These are phyloP conservation scores for Sphaerulina vaccinii DNA, from an alignment of 2,329 filamentous ascomycete genomes.

Conservation along the genomic window DNA sequence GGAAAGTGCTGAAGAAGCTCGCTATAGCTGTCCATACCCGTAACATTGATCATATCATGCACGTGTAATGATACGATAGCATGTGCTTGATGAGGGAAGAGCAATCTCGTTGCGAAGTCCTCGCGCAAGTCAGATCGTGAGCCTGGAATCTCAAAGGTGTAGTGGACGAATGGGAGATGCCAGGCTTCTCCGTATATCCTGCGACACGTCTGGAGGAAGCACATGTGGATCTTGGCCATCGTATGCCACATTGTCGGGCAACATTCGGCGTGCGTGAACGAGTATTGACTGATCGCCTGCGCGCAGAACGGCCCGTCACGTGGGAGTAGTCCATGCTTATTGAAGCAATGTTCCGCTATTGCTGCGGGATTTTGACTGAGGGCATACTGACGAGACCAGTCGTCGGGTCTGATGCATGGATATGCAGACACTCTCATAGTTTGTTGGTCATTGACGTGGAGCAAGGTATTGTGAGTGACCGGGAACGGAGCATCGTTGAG, in stretches of 20 bases:
- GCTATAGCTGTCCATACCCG: too few species aligned
- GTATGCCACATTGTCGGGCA: not conserved
- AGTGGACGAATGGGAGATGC: slow-evolving; percentile 2
- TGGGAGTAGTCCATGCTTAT: not conserved
- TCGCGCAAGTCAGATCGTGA: not conserved
- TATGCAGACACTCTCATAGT: not conserved
- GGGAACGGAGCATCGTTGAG: too few species aligned
- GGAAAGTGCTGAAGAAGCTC: not conserved
- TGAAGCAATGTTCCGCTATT: not conserved
- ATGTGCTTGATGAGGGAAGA: slow-evolving; percentile 1
- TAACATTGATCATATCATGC: not conserved
- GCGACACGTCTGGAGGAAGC: slow-evolving; percentile 1
- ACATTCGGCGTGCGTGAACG: not conserved
- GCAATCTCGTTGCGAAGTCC: not conserved
- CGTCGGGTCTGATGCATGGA: not conserved
- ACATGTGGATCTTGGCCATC: not conserved
- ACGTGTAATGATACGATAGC: not conserved
- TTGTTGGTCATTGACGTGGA: not conserved
- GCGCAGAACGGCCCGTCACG: not conserved
- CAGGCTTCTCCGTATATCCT: slow-evolving; percentile 4
- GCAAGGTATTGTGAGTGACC: not conserved
- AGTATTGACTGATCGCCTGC: not conserved
- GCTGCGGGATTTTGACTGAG: not conserved
- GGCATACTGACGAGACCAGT: slow-evolving; percentile 3
- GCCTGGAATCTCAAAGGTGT: not conserved